A percentile compares a stretch with the other conserved stretches of the same genome.
Conservation (phyloP, 345 rosid genomes). For the Combretum micranthum region DNA sequence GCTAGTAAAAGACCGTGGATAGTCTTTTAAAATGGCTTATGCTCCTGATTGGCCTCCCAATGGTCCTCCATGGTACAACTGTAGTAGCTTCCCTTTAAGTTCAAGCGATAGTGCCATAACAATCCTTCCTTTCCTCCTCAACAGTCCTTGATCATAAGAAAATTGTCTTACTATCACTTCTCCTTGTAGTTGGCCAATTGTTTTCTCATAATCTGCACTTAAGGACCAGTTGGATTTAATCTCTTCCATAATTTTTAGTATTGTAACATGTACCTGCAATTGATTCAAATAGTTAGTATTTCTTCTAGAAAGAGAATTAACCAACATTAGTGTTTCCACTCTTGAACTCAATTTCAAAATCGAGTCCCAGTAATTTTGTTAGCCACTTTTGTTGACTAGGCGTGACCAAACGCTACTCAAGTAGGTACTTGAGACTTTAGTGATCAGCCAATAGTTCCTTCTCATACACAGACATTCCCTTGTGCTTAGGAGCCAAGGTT, state of each 20-base stretch:
- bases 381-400: conserved; percentile 8
- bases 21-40: neutral
- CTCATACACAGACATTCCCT: neutral
- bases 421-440: neutral
- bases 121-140: neutral
- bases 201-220: too few species aligned
- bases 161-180: neutral
- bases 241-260: too few species aligned
- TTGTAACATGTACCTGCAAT: too few species aligned
- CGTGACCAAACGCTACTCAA: neutral
- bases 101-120: neutral
- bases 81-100: neutral
- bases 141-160: neutral
- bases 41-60: conserved; percentile 2
- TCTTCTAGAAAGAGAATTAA: conserved; percentile 1
- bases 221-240: too few species aligned
- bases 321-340: neutral
- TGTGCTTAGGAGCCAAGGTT: neutral
- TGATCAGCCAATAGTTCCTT: conserved; percentile 11
- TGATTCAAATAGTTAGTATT: too few species aligned
- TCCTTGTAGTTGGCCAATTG: neutral
- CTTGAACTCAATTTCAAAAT: conserved; percentile 1
- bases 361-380: neutral
- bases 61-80: neutral
- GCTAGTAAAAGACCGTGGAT: neutral